phyloP scores from a whole-genome alignment of 352 stramenopile species.

The Phytophthora litchii region DNA sequence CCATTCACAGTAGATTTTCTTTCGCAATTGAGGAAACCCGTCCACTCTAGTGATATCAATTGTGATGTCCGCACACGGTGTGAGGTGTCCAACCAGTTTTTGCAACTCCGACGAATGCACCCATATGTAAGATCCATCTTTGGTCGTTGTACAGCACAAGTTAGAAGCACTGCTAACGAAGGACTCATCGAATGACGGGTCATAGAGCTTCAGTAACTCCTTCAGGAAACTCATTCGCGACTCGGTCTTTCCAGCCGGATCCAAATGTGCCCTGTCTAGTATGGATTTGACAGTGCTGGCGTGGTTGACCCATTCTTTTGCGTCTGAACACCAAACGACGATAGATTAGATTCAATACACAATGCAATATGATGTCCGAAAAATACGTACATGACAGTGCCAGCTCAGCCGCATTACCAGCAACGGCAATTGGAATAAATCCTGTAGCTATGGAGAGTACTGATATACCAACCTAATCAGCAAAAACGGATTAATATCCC shows the following conservation, averaged over 20 bases:
- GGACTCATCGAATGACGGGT: neutral
- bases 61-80: too few species aligned
- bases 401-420: neutral
- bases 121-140: neutral
- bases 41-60: neutral
- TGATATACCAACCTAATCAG: constrained; percentile 6
- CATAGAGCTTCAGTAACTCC: neutral
- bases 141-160: neutral
- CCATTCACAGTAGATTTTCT: neutral
- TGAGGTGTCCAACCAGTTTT: too few species aligned
- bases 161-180: neutral
- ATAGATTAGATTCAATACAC: neutral
- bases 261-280: neutral
- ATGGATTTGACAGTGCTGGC: neutral
- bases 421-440: constrained; percentile 4
- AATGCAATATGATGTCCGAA: neutral
- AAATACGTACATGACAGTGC: constrained; percentile 4
- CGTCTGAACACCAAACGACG: neutral
- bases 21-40: neutral
- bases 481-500: neutral
- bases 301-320: neutral
- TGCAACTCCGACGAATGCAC: too few species aligned
- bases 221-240: neutral
- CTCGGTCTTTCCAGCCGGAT: neutral
- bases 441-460: constrained; percentile 6